Percentiles rank a stretch among this genome's conserved stretches.
Evolutionary conservation across 345 rosid species (phyloP).

Genomic region (Isatis tinctoria): DNA sequence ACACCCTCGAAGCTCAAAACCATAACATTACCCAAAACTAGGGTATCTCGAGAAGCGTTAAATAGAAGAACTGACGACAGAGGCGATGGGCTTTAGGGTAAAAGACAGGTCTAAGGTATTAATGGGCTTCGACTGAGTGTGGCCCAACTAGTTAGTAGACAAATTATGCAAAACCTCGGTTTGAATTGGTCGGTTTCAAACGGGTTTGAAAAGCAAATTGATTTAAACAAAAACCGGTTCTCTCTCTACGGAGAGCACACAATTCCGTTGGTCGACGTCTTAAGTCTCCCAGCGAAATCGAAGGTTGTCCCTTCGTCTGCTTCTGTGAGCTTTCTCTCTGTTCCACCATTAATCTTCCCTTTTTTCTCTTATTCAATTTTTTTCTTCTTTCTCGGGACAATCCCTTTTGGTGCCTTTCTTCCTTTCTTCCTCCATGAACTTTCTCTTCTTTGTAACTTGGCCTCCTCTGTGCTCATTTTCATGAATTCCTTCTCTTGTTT

Average conservation of each 20-base stretch:
- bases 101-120: neutral
- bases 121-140: neutral
- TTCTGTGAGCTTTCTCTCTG: conserved; percentile 32
- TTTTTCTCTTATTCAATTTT: conserved; percentile 26
- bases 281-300: conserved; percentile 21
- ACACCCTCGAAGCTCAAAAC: neutral
- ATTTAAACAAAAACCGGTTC: conserved; percentile 1
- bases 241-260: conserved; percentile 29
- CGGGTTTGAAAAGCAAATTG: neutral
- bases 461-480: conserved; percentile 24
- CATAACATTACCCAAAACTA: neutral
- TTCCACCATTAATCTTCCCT: conserved; percentile 33
- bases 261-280: conserved; percentile 31
- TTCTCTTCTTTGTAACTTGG: conserved; percentile 34
- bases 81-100: conserved; percentile 21
- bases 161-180: neutral
- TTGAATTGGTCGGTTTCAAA: neutral
- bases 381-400: conserved; percentile 7
- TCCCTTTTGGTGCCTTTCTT: neutral
- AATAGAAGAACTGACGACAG: neutral
- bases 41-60: neutral
- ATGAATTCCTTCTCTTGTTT: conserved; percentile 20
- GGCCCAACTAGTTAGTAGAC: neutral
- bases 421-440: conserved; percentile 16
- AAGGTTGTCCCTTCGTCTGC: conserved; percentile 30